These are phyloP conservation scores for Candolleomyces efflorescens DNA, from an alignment of 768 basidiomycete species.

Conservation along the genomic window DNA sequence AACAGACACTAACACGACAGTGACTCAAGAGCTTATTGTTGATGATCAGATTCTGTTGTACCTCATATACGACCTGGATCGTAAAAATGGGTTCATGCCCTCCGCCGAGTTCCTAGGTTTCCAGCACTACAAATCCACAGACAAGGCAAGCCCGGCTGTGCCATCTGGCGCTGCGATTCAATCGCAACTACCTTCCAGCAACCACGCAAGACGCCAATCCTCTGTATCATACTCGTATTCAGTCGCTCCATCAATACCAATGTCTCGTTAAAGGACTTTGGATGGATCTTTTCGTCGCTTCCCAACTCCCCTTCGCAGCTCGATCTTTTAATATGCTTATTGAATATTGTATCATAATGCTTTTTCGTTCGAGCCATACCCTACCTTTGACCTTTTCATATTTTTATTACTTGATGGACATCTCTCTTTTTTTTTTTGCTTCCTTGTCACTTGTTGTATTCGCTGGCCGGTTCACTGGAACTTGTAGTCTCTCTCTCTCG, in stretches of 20 bases:
- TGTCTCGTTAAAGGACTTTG: background rate
- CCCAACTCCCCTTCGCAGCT: too few species aligned
- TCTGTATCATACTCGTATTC: background rate
- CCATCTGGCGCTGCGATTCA: slow-evolving; percentile 1
- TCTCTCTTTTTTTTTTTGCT: background rate
- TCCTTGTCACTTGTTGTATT: background rate
- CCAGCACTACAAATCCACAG: slow-evolving; percentile 30
- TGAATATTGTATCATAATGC: slow-evolving; percentile 12
- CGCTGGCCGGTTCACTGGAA: slow-evolving; percentile 1
- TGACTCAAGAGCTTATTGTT: slow-evolving; percentile 68
- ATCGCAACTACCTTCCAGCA: slow-evolving; percentile 7
- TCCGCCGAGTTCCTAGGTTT: slow-evolving; percentile 57
- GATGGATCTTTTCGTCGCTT: background rate
- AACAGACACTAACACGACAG: slow-evolving; percentile 46
- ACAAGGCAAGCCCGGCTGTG: slow-evolving; percentile 18
- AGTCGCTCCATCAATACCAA: slow-evolving; percentile 5
- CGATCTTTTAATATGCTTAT: slow-evolving; percentile 10
- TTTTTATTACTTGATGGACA: slow-evolving; percentile 4
- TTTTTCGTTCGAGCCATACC: slow-evolving; percentile 1
- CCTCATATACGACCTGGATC: slow-evolving; percentile 66
- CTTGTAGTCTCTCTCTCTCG: background rate
- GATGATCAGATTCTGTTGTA: slow-evolving; percentile 61
- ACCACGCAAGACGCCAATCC: background rate
- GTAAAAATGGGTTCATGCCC: slow-evolving; percentile 47
- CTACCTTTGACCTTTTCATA: background rate